Conservation (phyloP, 192 early-diverging fungal species). For the Coemansia sp. region DNA sequence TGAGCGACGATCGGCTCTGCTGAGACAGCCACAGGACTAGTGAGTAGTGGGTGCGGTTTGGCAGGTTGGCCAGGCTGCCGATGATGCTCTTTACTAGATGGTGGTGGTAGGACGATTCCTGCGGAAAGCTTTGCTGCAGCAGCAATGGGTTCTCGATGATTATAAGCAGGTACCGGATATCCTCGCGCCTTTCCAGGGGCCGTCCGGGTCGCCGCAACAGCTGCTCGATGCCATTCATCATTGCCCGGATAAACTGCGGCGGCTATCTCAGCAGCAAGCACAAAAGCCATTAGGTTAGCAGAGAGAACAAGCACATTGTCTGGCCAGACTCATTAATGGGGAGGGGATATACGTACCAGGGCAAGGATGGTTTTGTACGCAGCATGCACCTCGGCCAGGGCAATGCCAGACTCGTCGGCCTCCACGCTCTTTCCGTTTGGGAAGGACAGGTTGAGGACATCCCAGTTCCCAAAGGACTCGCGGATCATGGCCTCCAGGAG, state of each 20-base stretch:
- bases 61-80: constrained; percentile 74
- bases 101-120: constrained; percentile 80
- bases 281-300: not conserved
- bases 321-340: too few species aligned
- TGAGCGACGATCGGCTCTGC: constrained; percentile 57
- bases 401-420: constrained; percentile 54
- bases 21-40: constrained; percentile 78
- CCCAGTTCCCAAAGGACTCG: constrained; percentile 55
- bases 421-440: constrained; percentile 43
- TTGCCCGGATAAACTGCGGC: constrained; percentile 60
- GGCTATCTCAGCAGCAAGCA: constrained; percentile 7
- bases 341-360: constrained; percentile 25
- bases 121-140: constrained; percentile 62
- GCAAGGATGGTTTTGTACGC: constrained; percentile 58
- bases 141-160: constrained; percentile 86
- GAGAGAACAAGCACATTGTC: too few species aligned
- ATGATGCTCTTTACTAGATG: constrained; percentile 74
- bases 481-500: constrained; percentile 46
- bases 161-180: constrained; percentile 79
- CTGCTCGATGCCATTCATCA: constrained; percentile 70
- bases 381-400: constrained; percentile 56
- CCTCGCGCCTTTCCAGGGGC: constrained; percentile 42
- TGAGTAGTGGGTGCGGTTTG: constrained; percentile 79
- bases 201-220: constrained; percentile 59
- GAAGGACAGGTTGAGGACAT: constrained; percentile 60